Conservation (phyloP, 2,329 filamentous ascomycete genomes). For the Penicillium sp. region DNA sequence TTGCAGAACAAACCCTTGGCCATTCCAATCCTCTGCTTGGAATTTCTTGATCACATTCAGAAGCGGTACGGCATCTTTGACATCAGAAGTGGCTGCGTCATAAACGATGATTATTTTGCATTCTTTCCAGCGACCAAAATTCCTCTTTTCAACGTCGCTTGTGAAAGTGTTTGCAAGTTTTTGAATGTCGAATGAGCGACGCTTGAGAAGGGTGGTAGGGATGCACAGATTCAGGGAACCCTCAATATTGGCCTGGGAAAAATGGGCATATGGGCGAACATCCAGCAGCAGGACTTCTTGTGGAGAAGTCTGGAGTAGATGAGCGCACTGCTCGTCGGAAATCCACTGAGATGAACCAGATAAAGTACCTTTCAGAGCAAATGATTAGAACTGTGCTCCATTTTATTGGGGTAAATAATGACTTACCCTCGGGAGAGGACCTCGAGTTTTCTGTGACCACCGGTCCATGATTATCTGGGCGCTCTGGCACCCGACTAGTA, state of each 20-base stretch:
- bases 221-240: constrained; percentile 91
- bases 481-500: constrained; percentile 1
- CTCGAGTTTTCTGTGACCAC: constrained; percentile 1
- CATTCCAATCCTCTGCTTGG: constrained; percentile 71
- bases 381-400: not conserved
- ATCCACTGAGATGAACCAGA: constrained; percentile 38
- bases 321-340: constrained; percentile 50
- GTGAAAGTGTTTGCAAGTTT: constrained; percentile 86
- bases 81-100: constrained; percentile 68
- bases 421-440: constrained; percentile 11
- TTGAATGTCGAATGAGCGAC: constrained; percentile 80
- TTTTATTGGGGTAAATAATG: not conserved
- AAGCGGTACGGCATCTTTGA: constrained; percentile 73
- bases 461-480: not conserved
- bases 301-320: constrained; percentile 50
- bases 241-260: constrained; percentile 64
- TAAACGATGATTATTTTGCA: constrained; percentile 80
- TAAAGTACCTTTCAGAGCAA: not conserved
- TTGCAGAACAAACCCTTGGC: constrained; percentile 66
- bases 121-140: constrained; percentile 70
- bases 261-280: constrained; percentile 80
- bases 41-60: constrained; percentile 94
- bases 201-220: constrained; percentile 85
- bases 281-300: constrained; percentile 68
- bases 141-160: constrained; percentile 60